Base-by-base conservation (phyloP, 257 asterid genomes). In the Nicotiana paniculata region DNA sequence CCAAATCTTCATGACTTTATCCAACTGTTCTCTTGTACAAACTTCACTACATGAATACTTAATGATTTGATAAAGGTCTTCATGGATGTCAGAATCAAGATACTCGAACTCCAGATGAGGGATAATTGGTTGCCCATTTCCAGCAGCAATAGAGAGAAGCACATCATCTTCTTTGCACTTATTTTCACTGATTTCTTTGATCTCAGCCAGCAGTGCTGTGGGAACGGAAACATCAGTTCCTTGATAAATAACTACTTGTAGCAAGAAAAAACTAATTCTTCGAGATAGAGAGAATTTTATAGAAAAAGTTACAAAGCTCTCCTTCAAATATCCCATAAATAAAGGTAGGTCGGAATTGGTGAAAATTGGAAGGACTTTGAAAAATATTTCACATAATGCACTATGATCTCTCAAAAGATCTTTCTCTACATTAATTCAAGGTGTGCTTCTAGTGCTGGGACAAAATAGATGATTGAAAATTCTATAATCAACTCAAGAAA, bases 1-100 rank as follows among this genome's bases (percentile, higher is more conserved):
- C 99, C 99, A 96, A 37, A 94, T 85, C 85, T 86, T 92, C 96
- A 94, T 85, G 86, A 93, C 88, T 87, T 91, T 90, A 82, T 90
- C 96, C 80, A 79, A 77, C 84, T 90, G 97, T 84, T 94, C 99
- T 12, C 95, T 86, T 46, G 98, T 85, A 85, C 97, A 94, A 86
- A 91, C 86, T 92, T 93, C 98, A 83, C 84, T 88, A 80, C 98
- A 94, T 7, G 98, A 90, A 85, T 88, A 90, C 82, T 90, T 90
- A 77, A 96, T 91, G 76, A 96, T 91, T 88, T 91, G 89, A 86
- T 86, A 87, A 39, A 96, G 89, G 87, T 96, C 98, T 82, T 93
- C 94, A 58, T 96, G 98, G 90, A 96, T 87, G 55, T 91, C 94
- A 17, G 87, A 89, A 88, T 96, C 98, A 81, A 93, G 88, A 87